Conservation (phyloP, 176 grass and related monocot species). For the Lolium multiflorum region DNA sequence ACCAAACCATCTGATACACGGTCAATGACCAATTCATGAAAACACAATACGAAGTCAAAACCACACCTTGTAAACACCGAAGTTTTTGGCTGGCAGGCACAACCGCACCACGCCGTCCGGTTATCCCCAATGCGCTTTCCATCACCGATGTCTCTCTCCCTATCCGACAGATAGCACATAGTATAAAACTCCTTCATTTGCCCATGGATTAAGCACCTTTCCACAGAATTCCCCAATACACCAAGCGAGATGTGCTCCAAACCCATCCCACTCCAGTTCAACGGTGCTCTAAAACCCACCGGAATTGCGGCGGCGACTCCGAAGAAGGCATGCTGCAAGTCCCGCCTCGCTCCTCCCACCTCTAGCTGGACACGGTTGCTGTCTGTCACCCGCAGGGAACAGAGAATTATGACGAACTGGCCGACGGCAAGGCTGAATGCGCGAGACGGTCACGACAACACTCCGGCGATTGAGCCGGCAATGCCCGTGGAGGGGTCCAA, state of each 20-base stretch:
- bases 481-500: neutral
- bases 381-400: neutral
- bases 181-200: no score
- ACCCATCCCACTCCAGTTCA: neutral
- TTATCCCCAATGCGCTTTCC: neutral
- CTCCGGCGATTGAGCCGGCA: neutral
- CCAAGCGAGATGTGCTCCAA: neutral
- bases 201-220: neutral
- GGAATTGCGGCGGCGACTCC: neutral
- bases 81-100: neutral
- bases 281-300: neutral
- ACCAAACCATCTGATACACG: no score
- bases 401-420: neutral
- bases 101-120: neutral
- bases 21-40: neutral
- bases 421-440: no score
- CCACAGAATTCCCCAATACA: neutral
- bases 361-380: neutral
- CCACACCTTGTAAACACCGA: slow-evolving; percentile 1
- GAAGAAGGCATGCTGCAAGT: neutral
- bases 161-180: no score
- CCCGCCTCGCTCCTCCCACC: neutral
- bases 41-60: neutral
- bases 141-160: neutral
- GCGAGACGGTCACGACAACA: neutral